phyloP scores from a whole-genome alignment of 2,329 filamentous ascomycete species.

The Epichloe gansuensis region DNA sequence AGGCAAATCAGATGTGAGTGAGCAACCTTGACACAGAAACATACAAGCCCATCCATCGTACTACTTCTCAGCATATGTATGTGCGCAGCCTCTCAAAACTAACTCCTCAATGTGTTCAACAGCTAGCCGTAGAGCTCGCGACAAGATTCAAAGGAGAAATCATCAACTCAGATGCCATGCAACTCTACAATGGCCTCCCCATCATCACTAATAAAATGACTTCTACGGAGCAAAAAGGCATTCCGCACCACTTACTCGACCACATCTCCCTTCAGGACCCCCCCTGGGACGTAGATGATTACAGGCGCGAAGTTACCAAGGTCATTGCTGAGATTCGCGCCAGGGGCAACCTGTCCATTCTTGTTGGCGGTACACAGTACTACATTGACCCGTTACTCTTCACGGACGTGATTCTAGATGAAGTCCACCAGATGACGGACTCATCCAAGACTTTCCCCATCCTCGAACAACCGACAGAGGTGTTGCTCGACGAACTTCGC shows the following conservation, averaged over 20 bases:
- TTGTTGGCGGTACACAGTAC: constrained; percentile 93
- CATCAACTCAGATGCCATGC: constrained; percentile 97
- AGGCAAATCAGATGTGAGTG: constrained; percentile 73
- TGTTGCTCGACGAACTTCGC: constrained; percentile 57
- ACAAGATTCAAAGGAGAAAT: constrained; percentile 77
- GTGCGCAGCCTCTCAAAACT: background rate
- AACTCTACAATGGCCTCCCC: constrained; percentile 82
- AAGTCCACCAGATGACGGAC: constrained; percentile 22
- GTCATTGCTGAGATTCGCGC: constrained; percentile 66
- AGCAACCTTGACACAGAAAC: background rate
- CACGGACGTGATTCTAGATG: constrained; percentile 42
- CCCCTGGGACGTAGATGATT: constrained; percentile 75
- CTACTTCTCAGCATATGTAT: too few species aligned
- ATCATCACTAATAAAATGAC: constrained; percentile 94
- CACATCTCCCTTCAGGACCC: constrained; percentile 61
- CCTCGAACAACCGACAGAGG: constrained; percentile 55
- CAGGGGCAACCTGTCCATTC: constrained; percentile 69
- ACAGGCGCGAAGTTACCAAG: constrained; percentile 54
- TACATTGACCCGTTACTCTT: constrained; percentile 87
- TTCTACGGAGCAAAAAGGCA: constrained; percentile 55
- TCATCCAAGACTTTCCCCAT: constrained; percentile 47
- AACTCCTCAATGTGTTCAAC: background rate
- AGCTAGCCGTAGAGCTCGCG: constrained; percentile 86
- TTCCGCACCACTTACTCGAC: constrained; percentile 81
- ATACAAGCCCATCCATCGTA: background rate